Percentiles rank a stretch among this genome's conserved stretches.
phyloP scores from a whole-genome alignment of 371 early-diverging fungal genomes.

The Spraguea lophii region DNA sequence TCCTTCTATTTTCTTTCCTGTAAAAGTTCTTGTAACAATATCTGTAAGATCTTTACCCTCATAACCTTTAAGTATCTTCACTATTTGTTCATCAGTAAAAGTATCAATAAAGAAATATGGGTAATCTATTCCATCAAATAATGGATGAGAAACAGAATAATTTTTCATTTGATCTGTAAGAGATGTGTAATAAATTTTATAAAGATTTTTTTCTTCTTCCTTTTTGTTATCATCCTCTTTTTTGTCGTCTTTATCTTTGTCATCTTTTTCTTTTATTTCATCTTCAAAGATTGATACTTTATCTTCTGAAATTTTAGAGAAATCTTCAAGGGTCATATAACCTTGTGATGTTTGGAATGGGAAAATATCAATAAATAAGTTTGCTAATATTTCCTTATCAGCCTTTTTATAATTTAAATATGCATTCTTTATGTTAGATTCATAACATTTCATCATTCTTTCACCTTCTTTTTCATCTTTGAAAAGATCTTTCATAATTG shows the following conservation, averaged over 20 bases:
- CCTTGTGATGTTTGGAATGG: constrained; percentile 1
- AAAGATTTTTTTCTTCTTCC: constrained; percentile 1
- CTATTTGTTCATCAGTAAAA: constrained; percentile 2
- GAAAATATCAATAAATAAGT: background rate
- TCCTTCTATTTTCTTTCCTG: background rate
- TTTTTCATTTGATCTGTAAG: background rate
- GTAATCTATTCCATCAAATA: constrained; percentile 2
- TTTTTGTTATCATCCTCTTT: too few relatives aligned
- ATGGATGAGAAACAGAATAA: background rate
- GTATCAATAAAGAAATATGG: background rate
- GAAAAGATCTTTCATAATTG: background rate
- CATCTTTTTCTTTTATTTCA: too few relatives aligned
- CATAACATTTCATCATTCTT: background rate
- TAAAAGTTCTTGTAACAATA: background rate
- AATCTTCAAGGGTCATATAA: background rate
- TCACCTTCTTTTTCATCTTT: background rate
- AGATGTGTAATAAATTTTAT: background rate
- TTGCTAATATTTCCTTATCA: background rate
- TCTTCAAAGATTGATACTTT: too few relatives aligned
- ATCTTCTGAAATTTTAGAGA: too few relatives aligned
- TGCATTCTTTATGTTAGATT: background rate
- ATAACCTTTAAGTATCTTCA: background rate
- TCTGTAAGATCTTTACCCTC: background rate
- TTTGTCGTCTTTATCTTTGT: too few relatives aligned
- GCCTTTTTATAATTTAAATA: background rate